Evolutionary conservation across 768 basidiomycete species (phyloP), one percentile per base, ranked within the genome.

Genomic region (Dentipellis fragilis): DNA sequence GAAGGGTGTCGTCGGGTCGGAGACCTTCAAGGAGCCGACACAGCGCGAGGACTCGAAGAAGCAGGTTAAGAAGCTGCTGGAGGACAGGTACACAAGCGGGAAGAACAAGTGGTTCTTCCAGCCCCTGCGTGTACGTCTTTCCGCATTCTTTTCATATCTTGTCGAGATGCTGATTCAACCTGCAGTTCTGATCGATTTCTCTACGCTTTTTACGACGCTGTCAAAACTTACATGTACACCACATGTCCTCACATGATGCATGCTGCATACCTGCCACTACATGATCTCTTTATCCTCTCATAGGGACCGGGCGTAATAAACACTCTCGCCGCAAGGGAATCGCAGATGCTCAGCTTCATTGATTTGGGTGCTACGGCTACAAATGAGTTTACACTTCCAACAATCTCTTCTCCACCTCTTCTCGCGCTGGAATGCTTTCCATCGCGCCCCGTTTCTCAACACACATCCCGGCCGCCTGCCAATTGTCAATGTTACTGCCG

Each of bases 51-150:
- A 93, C 63, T 81, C 92, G 49, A 96, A 95, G 78, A 97, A 97
- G 81, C 84, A 76, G 63, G 83, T 98, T 72, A 97, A 96, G 84
- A 96, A 95, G 75, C 70, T 90, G 70, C 74, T 99, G 54, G 96
- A 98, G 83, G 94, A 98, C 67, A 80, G 94, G 57, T 96, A 98
- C 83, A 78, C 79, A 50, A 73, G 77, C 52, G 96, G 96, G 58
- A 94, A 95, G 84, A 97, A 96, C 84, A 85, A 85, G 73, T 98
- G 94, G 94, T 97, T 94, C 82, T 94, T 93, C 85, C 80, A 83
- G 60, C 69, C 86, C 54, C 83, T 93, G 62, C 83, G 84, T 69
- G 90, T 92, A 62, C 58, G 77, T 70, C 77, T 70, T 36, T 11
- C 19, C 10, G 36, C 2, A 1, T 16, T 2, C 22, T 4, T 17